phyloP scores from a whole-genome alignment of 208 protist species.

The Leishmania martiniquensis region DNA sequence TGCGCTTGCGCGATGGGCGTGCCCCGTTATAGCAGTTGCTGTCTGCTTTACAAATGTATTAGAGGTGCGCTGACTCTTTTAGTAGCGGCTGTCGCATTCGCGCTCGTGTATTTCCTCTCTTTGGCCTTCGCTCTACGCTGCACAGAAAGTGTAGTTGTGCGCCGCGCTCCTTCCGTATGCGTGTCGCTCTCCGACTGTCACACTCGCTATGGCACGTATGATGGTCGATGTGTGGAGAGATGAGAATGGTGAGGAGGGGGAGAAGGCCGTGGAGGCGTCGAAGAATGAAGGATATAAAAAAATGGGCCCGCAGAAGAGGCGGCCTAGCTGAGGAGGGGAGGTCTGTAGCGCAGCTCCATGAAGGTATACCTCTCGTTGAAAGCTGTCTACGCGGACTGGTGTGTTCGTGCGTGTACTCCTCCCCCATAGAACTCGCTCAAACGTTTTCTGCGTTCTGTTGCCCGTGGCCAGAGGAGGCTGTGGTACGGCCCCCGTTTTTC shows the following conservation, averaged over 20 bases:
- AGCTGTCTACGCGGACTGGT: background rate
- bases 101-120: background rate
- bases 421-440: background rate
- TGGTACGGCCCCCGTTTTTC: too few relatives aligned
- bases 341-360: background rate
- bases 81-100: background rate
- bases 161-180: background rate
- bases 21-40: background rate
- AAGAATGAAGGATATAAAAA: background rate
- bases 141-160: background rate
- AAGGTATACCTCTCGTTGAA: background rate
- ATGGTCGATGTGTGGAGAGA: background rate
- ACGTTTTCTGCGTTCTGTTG: too few relatives aligned
- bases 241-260: background rate
- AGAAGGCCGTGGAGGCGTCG: background rate
- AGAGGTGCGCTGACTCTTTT: background rate
- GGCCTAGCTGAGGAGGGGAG: background rate
- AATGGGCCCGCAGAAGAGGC: background rate
- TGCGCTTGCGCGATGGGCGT: background rate
- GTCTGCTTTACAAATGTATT: background rate
- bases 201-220: background rate
- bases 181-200: background rate
- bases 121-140: background rate
- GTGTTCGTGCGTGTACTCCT: background rate
- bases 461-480: too few relatives aligned